Conservation (phyloP, 2,329 filamentous ascomycete species). For the Curvularia lunata region DNA sequence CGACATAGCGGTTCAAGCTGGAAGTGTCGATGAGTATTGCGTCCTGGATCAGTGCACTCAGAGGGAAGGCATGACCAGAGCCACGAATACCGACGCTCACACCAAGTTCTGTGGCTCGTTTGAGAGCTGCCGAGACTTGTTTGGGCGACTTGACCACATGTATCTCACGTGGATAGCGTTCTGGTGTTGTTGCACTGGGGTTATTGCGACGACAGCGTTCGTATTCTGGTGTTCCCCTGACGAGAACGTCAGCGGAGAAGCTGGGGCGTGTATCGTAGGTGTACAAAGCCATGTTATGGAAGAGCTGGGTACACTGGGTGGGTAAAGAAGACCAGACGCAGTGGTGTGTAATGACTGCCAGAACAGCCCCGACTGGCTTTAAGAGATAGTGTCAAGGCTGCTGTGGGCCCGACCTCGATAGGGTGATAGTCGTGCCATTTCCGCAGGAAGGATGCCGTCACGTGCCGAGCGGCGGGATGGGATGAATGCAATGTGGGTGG, state of each 20-base stretch:
- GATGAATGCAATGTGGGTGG: background rate
- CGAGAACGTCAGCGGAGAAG: background rate
- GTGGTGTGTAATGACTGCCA: background rate
- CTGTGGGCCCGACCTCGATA: background rate
- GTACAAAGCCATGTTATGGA: background rate
- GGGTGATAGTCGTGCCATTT: constrained; percentile 2
- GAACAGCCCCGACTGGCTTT: background rate
- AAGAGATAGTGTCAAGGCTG: background rate
- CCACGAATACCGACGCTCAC: constrained; percentile 22
- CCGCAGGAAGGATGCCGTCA: background rate
- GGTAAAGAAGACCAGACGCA: background rate
- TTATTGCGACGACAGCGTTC: constrained; percentile 1
- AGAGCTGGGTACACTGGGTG: background rate
- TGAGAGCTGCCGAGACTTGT: constrained; percentile 2
- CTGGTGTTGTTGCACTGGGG: constrained; percentile 1
- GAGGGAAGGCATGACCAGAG: constrained; percentile 24
- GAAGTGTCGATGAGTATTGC: constrained; percentile 27
- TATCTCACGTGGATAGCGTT: background rate
- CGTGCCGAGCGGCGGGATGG: constrained; percentile 1
- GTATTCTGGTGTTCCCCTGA: background rate
- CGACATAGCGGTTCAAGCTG: constrained; percentile 19
- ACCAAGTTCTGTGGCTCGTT: constrained; percentile 3
- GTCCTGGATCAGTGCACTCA: constrained; percentile 20
- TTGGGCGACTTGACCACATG: constrained; percentile 2
- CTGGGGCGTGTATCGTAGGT: constrained; percentile 2